These are phyloP conservation scores for Blastobotrys persicus DNA, from an alignment of 1,139 yeast species.

Conservation along the genomic window DNA sequence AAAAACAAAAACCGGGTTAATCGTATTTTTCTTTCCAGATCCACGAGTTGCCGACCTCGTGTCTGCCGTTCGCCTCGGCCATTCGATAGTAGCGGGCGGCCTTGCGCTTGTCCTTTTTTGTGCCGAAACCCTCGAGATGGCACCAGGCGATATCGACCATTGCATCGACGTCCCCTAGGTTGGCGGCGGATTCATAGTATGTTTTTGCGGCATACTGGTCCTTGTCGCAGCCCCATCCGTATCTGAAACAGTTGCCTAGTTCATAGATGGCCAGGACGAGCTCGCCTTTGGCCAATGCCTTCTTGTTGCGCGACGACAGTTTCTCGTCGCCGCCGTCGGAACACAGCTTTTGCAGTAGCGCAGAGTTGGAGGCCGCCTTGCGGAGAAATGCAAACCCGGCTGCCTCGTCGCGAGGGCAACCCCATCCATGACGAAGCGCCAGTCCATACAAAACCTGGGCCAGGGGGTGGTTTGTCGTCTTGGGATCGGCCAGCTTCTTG, in stretches of 20 bases:
- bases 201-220: conserved; percentile 33
- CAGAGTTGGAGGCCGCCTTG: conserved; percentile 32
- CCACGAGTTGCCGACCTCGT: conserved; percentile 39
- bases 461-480: conserved; percentile 29
- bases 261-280: conserved; percentile 36
- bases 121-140: conserved; percentile 34
- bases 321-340: conserved; percentile 14
- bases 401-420: conserved; percentile 28
- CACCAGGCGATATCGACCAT: conserved; percentile 36
- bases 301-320: conserved; percentile 3
- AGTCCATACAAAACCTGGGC: conserved; percentile 37
- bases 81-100: conserved; percentile 35
- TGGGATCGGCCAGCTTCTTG: conserved; percentile 29
- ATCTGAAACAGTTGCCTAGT: conserved; percentile 36
- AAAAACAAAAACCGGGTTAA: conserved; percentile 1
- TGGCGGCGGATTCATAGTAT: conserved; percentile 37
- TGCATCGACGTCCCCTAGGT: conserved; percentile 39
- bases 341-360: conserved; percentile 26
- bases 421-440: conserved; percentile 40
- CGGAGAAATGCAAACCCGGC: conserved; percentile 31
- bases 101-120: conserved; percentile 32
- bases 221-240: conserved; percentile 38
- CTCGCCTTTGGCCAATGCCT: conserved; percentile 31
- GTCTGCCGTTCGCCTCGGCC: conserved; percentile 33
- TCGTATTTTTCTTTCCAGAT: conserved; percentile 37